Evolutionary conservation across 78 protist species (phyloP), one percentile per base, ranked within the genome.

Genomic region (Anaeramoeba flamelloides): DNA sequence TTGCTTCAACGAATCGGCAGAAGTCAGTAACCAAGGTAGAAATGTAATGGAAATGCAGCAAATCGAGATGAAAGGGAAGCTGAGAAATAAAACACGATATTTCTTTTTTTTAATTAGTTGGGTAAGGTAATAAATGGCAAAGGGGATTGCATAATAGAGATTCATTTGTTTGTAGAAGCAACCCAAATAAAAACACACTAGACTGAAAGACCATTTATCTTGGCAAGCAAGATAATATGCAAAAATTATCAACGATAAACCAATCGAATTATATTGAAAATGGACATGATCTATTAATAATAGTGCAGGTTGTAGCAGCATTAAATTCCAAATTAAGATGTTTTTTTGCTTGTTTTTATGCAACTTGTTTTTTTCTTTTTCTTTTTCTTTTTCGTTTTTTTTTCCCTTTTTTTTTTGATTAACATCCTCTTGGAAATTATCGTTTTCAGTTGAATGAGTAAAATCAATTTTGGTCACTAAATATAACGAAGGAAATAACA

Each of bases 251-350:
- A n/a, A n/a, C n/a, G n/a, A n/a, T n/a, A n/a, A n/a, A n/a, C n/a
- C n/a, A n/a, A n/a, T n/a, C n/a, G n/a, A n/a, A n/a, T n/a, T n/a
- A n/a, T 38, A 92, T 87, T 96, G 99, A 40, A 94, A 96, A 81
- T 96, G 99, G 34, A 95, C 99, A 82, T 92, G 94, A 74, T 93
- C 96, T 38, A 90, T 91, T 3, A 93, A 65, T n/a, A 93, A 2
- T 3, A 92, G 41, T 0, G 84, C 39, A 0, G 96, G 94, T n/a
- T 86, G 87, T 31, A 91, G 40, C 31, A 86, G 38, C 37, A 91
- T n/a, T n/a, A n/a, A n/a, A n/a, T n/a, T n/a, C n/a, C n/a, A n/a
- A n/a, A n/a, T n/a, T n/a, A n/a, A n/a, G n/a, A n/a, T n/a, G n/a
- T n/a, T n/a, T n/a, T n/a, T n/a, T n/a, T n/a, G n/a, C n/a, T n/a